These are phyloP conservation scores for Neurospora sp. DNA, from an alignment of 2,329 filamentous ascomycete genomes.

Conservation along the genomic window DNA sequence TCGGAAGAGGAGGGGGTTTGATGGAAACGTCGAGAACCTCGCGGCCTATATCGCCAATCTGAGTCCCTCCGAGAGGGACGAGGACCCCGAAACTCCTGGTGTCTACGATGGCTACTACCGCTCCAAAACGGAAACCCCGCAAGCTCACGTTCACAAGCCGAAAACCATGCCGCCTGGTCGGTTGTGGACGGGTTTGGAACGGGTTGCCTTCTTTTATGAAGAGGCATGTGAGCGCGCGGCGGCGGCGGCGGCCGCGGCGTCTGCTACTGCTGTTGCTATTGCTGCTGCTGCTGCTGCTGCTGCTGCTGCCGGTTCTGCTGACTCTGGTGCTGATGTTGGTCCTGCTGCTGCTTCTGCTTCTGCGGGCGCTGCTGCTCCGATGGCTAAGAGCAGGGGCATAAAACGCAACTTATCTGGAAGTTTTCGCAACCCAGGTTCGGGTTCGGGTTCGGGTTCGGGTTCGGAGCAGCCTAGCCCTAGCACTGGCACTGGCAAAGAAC, in stretches of 20 bases:
- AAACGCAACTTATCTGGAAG: background rate
- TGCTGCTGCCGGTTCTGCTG: background rate
- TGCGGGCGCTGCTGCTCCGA: background rate
- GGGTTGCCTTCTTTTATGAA: background rate
- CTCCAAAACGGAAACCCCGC: background rate
- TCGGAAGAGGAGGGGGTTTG: background rate
- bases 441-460: too few species aligned
- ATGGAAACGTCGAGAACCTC: background rate
- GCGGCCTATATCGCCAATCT: background rate
- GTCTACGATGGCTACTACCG: background rate
- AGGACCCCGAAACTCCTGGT: background rate
- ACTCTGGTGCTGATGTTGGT: background rate
- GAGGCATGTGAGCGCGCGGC: background rate
- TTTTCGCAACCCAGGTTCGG: background rate
- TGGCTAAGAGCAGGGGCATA: background rate
- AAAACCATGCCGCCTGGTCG: background rate
- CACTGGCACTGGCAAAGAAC: background rate
- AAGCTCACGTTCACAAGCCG: background rate
- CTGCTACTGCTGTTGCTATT: background rate
- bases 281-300: background rate
- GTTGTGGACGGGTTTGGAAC: background rate
- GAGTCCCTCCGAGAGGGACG: background rate
- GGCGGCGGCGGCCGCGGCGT: background rate
- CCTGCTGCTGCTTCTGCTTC: background rate
- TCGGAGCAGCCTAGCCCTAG: background rate